Conservation (phyloP, 1,139 yeast species). For the Yamadazyma friedrichii region DNA sequence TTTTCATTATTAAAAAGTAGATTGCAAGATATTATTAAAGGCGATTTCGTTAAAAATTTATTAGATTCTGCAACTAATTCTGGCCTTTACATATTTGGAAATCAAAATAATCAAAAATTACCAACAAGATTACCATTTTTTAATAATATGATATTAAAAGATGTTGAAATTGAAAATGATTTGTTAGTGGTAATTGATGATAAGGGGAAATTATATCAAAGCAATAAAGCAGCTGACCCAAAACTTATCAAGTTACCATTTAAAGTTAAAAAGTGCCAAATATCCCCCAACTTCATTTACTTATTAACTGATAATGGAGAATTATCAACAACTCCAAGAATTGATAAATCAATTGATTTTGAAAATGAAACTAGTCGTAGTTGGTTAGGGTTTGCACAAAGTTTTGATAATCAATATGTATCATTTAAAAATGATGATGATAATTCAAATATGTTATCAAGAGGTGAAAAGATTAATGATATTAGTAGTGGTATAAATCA, state of each 20-base stretch:
- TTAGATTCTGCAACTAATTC: slow-evolving; percentile 21
- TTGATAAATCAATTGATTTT: slow-evolving; percentile 13
- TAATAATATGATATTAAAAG: slow-evolving; percentile 58
- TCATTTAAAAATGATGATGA: slow-evolving; percentile 5
- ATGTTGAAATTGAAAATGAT: slow-evolving; percentile 52
- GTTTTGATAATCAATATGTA: slow-evolving; percentile 7
- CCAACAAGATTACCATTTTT: slow-evolving; percentile 66
- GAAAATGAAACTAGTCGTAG: slow-evolving; percentile 10
- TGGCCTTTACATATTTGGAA: slow-evolving; percentile 44
- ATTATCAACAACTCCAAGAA: slow-evolving; percentile 49
- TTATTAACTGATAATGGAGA: slow-evolving; percentile 55
- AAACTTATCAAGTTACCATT: slow-evolving; percentile 33
- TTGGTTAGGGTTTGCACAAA: slow-evolving; percentile 20
- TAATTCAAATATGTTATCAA: slow-evolving; percentile 18
- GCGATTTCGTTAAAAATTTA: slow-evolving; percentile 11
- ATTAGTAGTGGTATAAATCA: slow-evolving; percentile 67
- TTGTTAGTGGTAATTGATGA: slow-evolving; percentile 61
- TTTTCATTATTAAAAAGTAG: slow-evolving; percentile 16
- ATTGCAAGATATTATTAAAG: slow-evolving; percentile 24
- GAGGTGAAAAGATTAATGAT: slow-evolving; percentile 49
- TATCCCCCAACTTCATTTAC: slow-evolving; percentile 59
- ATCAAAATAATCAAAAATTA: slow-evolving; percentile 34
- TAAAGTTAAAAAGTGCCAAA: slow-evolving; percentile 48
- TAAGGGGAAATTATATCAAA: slow-evolving; percentile 74
- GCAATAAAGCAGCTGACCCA: slow-evolving; percentile 28